Base-by-base conservation (phyloP, 345 rosid species). In the Linum lewisii region DNA sequence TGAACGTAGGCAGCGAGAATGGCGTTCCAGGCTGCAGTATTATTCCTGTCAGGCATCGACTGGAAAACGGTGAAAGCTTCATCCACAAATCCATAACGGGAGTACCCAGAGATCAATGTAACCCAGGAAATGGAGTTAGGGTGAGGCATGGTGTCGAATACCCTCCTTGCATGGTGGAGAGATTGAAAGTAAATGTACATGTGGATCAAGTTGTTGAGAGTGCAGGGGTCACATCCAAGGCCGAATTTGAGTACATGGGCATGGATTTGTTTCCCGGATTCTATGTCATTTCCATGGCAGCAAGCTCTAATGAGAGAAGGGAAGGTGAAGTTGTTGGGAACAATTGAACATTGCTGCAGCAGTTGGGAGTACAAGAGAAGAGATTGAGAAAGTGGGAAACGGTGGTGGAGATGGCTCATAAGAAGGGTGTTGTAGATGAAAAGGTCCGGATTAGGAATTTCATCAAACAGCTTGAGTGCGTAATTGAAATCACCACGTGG, bases 1-100 rank as follows among this genome's bases (percentile, higher is more conserved):
- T 75, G 75, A 36, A 72, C 82, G 45, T 66, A 69, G 60, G 79
- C 74, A 32, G 79, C 76, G 63, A 81, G 73, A 70, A 78, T 72
- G 23, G 77, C 74, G 52, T 75, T 81, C 82, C 85, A 78, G 54
- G 78, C 61, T 51, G 73, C 71, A 58, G 82, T 66, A 61, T 26
- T 26, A 26, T 78, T 73, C 58, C 63, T 80, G 58, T 73, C 72
- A 24, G 80, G 73, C 71, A 71, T 75, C 42, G 63, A 24, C 61
- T 75, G 69, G 19, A 80, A 80, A 62, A 77, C 51, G 50, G 51
- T 52, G 32, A 65, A 65, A 54, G 85, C 80, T 64, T 65, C 69
- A 24, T 81, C 79, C 14, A 78, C 55, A 23, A 61, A 66, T 24
- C 85, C 85, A 68, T 73, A 69, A 19, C 57, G 73, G 22, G 81